Evolutionary conservation across 306 rosid genomes (phyloP), one percentile per base, ranked within the genome.

Genomic region (Ormosia emarginata): DNA sequence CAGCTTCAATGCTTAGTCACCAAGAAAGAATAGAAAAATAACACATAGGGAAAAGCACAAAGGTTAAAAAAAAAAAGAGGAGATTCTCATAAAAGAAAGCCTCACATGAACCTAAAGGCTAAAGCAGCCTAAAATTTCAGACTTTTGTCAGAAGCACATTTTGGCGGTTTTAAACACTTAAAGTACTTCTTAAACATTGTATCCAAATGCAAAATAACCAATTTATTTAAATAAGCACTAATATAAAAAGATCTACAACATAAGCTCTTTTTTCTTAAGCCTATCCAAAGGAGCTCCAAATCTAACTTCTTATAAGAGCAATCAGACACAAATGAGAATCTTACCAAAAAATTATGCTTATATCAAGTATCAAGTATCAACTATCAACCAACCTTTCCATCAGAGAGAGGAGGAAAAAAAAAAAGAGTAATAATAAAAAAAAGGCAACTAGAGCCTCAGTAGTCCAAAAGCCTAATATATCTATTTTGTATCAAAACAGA

Each of bases 51-150:
- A 88, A 87, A 91, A 90, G 91, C 90, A 87, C 85, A 89, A 81
- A 85, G 84, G 65, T 12, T 1, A 6, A 63, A 36, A 44, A 4
- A 59, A 30, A 80, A 53, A 79, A 87, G 81, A 67, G 74, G 58
- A 87, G 88, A 91, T 89, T 93, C 90, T 82, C 84, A 49, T 34
- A 80, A 89, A 87, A 90, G 87, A 84, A 67, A 84, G 82, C 67
- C 74, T 85, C 88, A 75, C 88, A 87, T 85, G 92, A 88, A 87
- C 75, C 84, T 77, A 87, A 89, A 88, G 91, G 76, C 74, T 81
- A 90, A 90, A 86, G 92, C 73, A 82, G 70, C 80, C 37, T 62
- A 88, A 83, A 87, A 84, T 73, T 40, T 64, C 79, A 82, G 67
- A 84, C 90, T 86, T 87, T 85, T 79, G 74, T 81, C 86, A 86